Percentiles rank a stretch among this genome's conserved stretches.
These are phyloP conservation scores for Teratosphaeria destructans DNA, from an alignment of 2,329 filamentous ascomycete species.

Conservation along the genomic window DNA sequence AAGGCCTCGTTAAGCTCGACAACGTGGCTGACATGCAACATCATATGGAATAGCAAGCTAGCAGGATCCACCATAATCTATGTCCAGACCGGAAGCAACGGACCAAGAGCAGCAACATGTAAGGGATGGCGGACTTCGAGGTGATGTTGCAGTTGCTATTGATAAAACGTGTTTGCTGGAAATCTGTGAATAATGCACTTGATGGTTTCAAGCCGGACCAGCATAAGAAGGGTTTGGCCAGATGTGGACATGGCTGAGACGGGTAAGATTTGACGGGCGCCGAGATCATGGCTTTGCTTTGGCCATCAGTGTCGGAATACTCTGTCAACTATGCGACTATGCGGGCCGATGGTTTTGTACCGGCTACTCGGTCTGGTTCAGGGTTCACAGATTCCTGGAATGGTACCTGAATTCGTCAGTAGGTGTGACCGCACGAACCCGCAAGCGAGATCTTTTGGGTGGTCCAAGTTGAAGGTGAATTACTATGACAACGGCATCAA, in stretches of 20 bases:
- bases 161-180: too few species aligned
- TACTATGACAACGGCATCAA: constrained; percentile 25
- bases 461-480: constrained; percentile 19
- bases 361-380: constrained; percentile 19
- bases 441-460: constrained; percentile 20
- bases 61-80: too few species aligned
- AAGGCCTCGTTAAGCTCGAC: too few species aligned
- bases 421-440: constrained; percentile 23
- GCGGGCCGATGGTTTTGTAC: constrained; percentile 17
- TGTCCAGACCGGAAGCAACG: too few species aligned
- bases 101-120: too few species aligned
- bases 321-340: constrained; percentile 21
- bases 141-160: too few species aligned
- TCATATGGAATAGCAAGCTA: too few species aligned
- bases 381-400: constrained; percentile 24
- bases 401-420: constrained; percentile 22
- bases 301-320: constrained; percentile 22
- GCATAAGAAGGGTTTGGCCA: too few species aligned
- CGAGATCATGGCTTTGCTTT: constrained; percentile 25
- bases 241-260: constrained; percentile 13
- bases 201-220: too few species aligned
- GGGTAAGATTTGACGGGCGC: constrained; percentile 24
- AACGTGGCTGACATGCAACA: too few species aligned
- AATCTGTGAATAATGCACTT: too few species aligned
- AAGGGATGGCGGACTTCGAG: too few species aligned